These are phyloP conservation scores for Gossypium schwendimanii DNA, from an alignment of 441 rosid genomes.

Conservation along the genomic window DNA sequence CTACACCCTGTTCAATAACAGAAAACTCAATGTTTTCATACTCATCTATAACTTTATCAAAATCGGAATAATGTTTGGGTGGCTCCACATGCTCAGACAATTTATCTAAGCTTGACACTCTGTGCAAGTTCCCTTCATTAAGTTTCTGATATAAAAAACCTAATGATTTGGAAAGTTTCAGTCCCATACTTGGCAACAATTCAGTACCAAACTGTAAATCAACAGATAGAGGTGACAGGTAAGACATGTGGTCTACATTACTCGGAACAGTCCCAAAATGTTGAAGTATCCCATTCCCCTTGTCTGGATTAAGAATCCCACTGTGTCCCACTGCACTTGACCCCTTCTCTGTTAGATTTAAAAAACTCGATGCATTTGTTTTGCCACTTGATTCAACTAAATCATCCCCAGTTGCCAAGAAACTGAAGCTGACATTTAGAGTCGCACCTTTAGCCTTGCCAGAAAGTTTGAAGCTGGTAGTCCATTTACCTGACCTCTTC, in stretches of 20 bases:
- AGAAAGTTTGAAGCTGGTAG: conserved; percentile 57
- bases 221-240: conserved; percentile 23
- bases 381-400: conserved; percentile 25
- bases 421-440: conserved; percentile 72
- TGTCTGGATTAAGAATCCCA: conserved; percentile 15
- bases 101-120: conserved; percentile 23
- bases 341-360: conserved; percentile 18
- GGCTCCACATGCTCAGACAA: conserved; percentile 22
- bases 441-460: conserved; percentile 61
- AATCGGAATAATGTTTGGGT: conserved; percentile 20
- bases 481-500: conserved; percentile 60
- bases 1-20: conserved; percentile 44
- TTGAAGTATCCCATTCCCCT: conserved; percentile 25
- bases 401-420: conserved; percentile 32
- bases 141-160: conserved; percentile 55
- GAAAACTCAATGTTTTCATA: conserved; percentile 32
- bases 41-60: conserved; percentile 27
- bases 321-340: conserved; percentile 10
- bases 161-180: conserved; percentile 56
- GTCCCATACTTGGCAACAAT: conserved; percentile 37
- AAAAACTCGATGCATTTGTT: conserved; percentile 22
- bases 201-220: conserved; percentile 44
- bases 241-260: conserved; percentile 23
- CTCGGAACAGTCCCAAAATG: conserved; percentile 47
- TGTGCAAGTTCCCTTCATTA: conserved; percentile 35